Percentiles rank a stretch among this genome's conserved stretches.
phyloP scores from a whole-genome alignment of 2,329 filamentous ascomycete species.

The Hawksworthiomyces lignivorus region DNA sequence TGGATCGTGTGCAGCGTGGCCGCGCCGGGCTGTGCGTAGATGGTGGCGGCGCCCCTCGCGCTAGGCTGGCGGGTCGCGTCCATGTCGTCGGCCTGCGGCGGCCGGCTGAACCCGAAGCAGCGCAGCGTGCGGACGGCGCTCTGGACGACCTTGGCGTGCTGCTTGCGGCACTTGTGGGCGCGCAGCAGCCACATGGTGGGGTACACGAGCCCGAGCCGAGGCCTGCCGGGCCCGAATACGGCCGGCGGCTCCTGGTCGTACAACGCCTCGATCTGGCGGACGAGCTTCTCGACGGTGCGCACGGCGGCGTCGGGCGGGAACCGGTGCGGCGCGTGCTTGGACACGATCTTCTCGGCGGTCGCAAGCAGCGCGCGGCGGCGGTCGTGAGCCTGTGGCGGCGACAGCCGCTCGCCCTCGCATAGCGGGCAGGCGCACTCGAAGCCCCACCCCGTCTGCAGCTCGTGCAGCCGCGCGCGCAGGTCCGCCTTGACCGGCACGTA shows the following conservation, averaged over 20 bases:
- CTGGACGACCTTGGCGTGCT: conserved; percentile 25
- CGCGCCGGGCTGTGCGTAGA: conserved; percentile 17
- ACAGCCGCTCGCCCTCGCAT: conserved; percentile 18
- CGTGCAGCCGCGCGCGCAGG: conserved; percentile 18
- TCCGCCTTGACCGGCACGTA: conserved; percentile 29
- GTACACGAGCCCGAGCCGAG: conserved; percentile 27
- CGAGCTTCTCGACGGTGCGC: conserved; percentile 24
- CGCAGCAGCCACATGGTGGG: conserved; percentile 28
- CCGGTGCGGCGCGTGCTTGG: conserved; percentile 12
- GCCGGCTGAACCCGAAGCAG: conserved; percentile 25
- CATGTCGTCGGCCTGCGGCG: conserved; percentile 15
- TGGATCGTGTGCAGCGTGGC: conserved; percentile 26
- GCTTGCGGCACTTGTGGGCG: conserved; percentile 24
- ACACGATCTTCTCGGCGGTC: conserved; percentile 14
- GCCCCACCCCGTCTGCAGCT: conserved; percentile 27
- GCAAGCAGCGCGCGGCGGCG: conserved; percentile 11
- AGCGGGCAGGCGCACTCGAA: conserved; percentile 33
- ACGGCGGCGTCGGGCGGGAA: conserved; percentile 25
- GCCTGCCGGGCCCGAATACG: conserved; percentile 21
- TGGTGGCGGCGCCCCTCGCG: conserved; percentile 7
- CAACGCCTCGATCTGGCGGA: conserved; percentile 23
- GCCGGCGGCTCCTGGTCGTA: conserved; percentile 25
- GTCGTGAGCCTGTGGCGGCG: conserved; percentile 13
- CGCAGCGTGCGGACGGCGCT: conserved; percentile 23
- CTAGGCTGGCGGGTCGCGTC: too few species aligned